Base-by-base conservation (phyloP, 441 rosid species). In the Syzygium malaccense region DNA sequence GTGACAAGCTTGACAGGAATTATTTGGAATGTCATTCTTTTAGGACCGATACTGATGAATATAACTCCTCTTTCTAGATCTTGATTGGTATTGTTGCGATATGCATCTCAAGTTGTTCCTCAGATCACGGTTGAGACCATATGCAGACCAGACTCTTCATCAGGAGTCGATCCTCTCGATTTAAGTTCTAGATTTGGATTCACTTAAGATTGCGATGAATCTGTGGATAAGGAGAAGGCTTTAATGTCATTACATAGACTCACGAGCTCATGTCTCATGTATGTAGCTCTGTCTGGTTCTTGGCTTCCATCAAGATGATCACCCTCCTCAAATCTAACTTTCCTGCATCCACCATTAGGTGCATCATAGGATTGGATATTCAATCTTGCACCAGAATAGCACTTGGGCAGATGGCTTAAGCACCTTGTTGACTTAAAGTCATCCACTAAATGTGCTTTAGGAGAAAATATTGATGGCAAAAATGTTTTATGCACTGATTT, bases 101-200 rank as follows among this genome's bases (percentile, higher is more conserved):
- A 41, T 6, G n/a, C 9, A 75, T 75, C 3, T 75, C 51, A 14
- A 37, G 1, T 75, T 41, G 48, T 11, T 75, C 26, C 83, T 75
- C 17, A 75, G 83, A 20, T 14, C 9, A 75, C 51, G 2, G 83
- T 17, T 41, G 75, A 30, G 15, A 64, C 75, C 41, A 30, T 3
- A 30, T 8, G 33, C 0, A 20, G 1, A n/a, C 33, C 71, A 0
- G 0, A 64, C 75, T 0, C 75, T 64, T 8, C 57, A 55, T 55
- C 57, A 55, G 25, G 57, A 18, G 8, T 55, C 57, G 57, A 55
- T 55, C 57, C 57, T 55, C 57, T 55, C 23, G 23, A 18, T 55
- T 55, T 55, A 55, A 55, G 8, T 55, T 55, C 23, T 55, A 55
- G 57, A 55, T 18, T 6, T 55, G 23, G 23, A 55, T 55, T 55